These are phyloP conservation scores for Zoysia japonica DNA, from an alignment of 176 grass and related monocot species.

Conservation along the genomic window DNA sequence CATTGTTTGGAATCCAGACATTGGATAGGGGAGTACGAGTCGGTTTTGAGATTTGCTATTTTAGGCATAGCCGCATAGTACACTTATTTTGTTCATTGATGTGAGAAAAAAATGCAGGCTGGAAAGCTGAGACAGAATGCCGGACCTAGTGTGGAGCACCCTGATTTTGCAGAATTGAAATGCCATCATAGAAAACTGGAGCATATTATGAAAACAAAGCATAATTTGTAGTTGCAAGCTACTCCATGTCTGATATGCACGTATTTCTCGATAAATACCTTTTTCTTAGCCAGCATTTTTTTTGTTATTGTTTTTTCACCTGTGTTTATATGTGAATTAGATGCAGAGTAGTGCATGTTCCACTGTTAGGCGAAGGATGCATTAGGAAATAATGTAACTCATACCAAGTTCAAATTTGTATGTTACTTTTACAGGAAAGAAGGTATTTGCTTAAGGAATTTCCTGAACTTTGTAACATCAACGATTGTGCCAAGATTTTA, in stretches of 20 bases:
- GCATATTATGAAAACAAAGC: background rate
- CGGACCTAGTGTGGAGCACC: background rate
- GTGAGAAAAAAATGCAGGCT: background rate
- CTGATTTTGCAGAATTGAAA: background rate
- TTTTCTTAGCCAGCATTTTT: background rate
- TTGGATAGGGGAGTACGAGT: background rate
- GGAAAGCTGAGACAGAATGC: background rate
- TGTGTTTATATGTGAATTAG: background rate
- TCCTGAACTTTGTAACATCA: conserved; percentile 61
- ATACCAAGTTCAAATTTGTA: background rate
- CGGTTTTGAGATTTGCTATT: background rate
- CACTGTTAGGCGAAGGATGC: background rate
- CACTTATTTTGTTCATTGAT: background rate
- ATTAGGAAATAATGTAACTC: background rate
- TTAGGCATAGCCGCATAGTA: background rate
- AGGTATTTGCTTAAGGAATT: conserved; percentile 94
- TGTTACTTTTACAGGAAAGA: conserved; percentile 67
- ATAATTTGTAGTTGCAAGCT: background rate
- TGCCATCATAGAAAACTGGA: background rate
- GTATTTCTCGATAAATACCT: background rate
- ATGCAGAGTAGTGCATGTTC: background rate
- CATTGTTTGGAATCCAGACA: background rate
- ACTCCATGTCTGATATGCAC: background rate
- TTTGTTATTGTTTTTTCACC: background rate
- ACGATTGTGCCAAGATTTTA: conserved; percentile 53